Evolutionary conservation across 768 basidiomycete genomes (phyloP).

Genomic region (Mycena galopus): DNA sequence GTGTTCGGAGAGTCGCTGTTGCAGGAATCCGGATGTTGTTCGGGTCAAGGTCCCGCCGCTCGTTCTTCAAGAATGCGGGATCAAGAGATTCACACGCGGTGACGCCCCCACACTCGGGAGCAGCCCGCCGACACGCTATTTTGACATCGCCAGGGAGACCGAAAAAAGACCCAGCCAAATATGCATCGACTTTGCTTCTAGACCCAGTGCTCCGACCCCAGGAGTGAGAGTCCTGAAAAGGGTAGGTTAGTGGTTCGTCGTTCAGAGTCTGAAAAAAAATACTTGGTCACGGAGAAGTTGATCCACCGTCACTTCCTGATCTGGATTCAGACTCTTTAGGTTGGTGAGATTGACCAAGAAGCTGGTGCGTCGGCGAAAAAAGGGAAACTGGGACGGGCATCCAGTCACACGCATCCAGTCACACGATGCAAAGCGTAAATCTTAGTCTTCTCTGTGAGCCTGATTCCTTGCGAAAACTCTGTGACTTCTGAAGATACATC

Average conservation of each 20-base stretch:
- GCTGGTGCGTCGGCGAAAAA: not conserved
- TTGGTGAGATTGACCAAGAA: constrained; percentile 14
- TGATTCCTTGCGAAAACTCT: constrained; percentile 12
- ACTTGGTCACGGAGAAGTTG: constrained; percentile 21
- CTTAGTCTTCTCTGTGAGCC: too few relatives aligned
- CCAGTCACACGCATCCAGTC: too few relatives aligned
- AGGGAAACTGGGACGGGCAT: not conserved
- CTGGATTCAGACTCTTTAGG: not conserved
- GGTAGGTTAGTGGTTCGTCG: not conserved
- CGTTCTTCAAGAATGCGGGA: constrained; percentile 6
- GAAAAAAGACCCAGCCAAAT: constrained; percentile 10
- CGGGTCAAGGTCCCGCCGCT: constrained; percentile 22
- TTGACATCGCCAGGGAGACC: constrained; percentile 4
- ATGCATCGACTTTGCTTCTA: not conserved
- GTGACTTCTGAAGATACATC: constrained; percentile 11
- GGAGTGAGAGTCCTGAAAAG: constrained; percentile 23
- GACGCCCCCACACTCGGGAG: constrained; percentile 10
- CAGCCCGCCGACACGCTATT: constrained; percentile 19
- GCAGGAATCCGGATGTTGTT: constrained; percentile 3
- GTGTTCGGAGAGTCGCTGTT: constrained; percentile 9
- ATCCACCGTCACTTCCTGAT: constrained; percentile 15
- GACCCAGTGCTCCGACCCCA: constrained; percentile 4
- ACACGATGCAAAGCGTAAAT: constrained; percentile 17
- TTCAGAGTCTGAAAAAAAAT: not conserved
- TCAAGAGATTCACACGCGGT: constrained; percentile 24